Evolutionary conservation across 2,329 filamentous ascomycete species (phyloP), one percentile per base, ranked within the genome.

Genomic region (Lecanosticta acicola): DNA sequence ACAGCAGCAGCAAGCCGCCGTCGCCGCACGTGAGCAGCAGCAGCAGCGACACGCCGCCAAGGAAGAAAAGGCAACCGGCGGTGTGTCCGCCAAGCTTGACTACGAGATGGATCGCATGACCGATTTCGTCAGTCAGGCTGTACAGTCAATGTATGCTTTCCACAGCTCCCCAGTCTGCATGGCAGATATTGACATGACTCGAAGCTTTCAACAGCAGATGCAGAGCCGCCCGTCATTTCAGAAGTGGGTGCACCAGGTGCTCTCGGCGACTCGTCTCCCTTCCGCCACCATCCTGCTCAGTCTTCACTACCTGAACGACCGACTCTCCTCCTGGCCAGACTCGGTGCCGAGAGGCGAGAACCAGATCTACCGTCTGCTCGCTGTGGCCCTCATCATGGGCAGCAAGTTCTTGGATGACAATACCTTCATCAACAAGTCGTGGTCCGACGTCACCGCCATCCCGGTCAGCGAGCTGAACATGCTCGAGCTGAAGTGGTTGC

Each of bases 391-490:
- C 46, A 78, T 96, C 41, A 76, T 96, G 43, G 90, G 88, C 49
- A 94, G 88, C 80, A 96, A 96, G 72, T 96, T 95, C 62, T 74
- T 95, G 56, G 90, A 96, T 62, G 90, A 95, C 74, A 95, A 95
- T 70, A 96, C 90, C 4, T 96, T 96, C 70, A 90, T 95, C 75
- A 96, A 95, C 71, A 85, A 87, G 45, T 95, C 90, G 1, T 96
- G 90, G 90, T 87, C 90, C 3, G 90, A 96, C 64, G 90, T 96
- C 42, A 95, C 88, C 68, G 87, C 87, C 51, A 94, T 96, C 56
- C 76, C 83, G 24, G 88, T 95, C 16, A 70, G 78, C 2, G 88
- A 95, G 62, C 76, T 96, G 57, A 95, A 95, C 70, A 74, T 77
- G 49, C 78, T 94, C 66, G 90, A 96, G 72, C 80, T 84, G 59